These are phyloP conservation scores for Nemania serpens DNA, from an alignment of 2,329 filamentous ascomycete species.

Conservation along the genomic window DNA sequence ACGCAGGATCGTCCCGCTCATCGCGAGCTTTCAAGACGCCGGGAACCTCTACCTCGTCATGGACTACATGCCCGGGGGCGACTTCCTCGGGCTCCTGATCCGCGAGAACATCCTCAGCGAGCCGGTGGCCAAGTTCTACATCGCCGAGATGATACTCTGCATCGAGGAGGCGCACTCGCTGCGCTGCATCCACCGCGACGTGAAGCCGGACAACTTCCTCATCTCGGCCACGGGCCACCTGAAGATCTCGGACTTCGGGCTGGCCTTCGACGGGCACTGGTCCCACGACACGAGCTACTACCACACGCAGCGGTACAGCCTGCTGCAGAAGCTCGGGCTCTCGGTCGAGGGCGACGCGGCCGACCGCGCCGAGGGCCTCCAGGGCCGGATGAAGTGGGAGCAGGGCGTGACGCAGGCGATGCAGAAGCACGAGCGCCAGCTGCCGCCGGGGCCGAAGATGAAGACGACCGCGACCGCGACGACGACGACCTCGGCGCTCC, in stretches of 20 bases:
- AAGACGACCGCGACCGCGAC: slow-evolving; percentile 8
- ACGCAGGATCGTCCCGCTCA: slow-evolving; percentile 77
- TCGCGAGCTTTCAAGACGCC: slow-evolving; percentile 87
- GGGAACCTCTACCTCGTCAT: slow-evolving; percentile 89
- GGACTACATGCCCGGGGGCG: slow-evolving; percentile 97
- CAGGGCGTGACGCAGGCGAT: slow-evolving; percentile 46
- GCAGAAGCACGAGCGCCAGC: slow-evolving; percentile 47
- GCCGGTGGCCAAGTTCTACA: slow-evolving; percentile 78
- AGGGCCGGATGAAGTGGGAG: slow-evolving; percentile 46
- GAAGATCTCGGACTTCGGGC: slow-evolving; percentile 94
- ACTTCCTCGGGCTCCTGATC: slow-evolving; percentile 86
- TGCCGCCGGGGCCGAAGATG: slow-evolving; percentile 31
- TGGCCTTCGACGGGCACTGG: slow-evolving; percentile 96
- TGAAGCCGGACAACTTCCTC: slow-evolving; percentile 97
- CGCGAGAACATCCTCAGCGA: slow-evolving; percentile 84
- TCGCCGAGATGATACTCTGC: slow-evolving; percentile 94
- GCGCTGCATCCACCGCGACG: slow-evolving; percentile 89
- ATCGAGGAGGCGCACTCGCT: slow-evolving; percentile 90
- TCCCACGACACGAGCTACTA: slow-evolving; percentile 88
- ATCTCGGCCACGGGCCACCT: slow-evolving; percentile 87
- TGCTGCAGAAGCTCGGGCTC: slow-evolving; percentile 78
- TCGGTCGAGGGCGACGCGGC: slow-evolving; percentile 73
- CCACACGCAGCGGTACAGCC: slow-evolving; percentile 77
- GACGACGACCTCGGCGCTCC: no score
- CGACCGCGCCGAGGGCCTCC: slow-evolving; percentile 56